Conservation (phyloP, 106 monocot genomes). For the Dioscorea alata region DNA sequence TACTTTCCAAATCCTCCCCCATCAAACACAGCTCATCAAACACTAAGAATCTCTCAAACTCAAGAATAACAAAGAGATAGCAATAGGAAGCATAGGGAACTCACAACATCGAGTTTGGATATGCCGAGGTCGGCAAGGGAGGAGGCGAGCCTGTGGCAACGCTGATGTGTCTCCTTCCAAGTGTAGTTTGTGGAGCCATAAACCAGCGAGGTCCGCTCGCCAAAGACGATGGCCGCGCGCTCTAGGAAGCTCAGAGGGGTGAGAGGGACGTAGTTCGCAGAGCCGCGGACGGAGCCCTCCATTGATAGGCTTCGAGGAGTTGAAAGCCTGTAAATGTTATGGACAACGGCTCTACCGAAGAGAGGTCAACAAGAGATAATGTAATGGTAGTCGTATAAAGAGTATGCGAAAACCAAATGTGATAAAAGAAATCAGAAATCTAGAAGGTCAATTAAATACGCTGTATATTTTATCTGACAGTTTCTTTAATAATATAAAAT, state of each 20-base stretch:
- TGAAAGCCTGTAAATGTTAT: too few relatives aligned
- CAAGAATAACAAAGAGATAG: background rate
- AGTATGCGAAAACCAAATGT: too few relatives aligned
- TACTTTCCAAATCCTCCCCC: background rate
- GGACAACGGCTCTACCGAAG: too few relatives aligned
- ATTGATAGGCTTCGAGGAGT: constrained; percentile 6
- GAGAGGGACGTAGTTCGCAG: constrained; percentile 42
- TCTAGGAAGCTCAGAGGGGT: constrained; percentile 49
- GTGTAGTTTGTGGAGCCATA: constrained; percentile 17
- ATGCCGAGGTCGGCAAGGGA: constrained; percentile 27
- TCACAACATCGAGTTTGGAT: constrained; percentile 29
- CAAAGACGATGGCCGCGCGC: constrained; percentile 33
- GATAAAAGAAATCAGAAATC: too few relatives aligned
- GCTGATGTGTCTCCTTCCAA: constrained; percentile 37
- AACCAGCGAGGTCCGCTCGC: constrained; percentile 24
- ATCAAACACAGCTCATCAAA: background rate
- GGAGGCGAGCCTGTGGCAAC: constrained; percentile 43
- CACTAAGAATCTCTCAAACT: background rate
- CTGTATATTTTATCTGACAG: too few relatives aligned
- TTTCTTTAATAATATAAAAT: too few relatives aligned
- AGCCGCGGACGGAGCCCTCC: constrained; percentile 28
- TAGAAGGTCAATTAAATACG: too few relatives aligned
- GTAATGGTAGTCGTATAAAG: too few relatives aligned
- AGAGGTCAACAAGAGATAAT: too few relatives aligned
- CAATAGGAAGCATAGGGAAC: background rate